Evolutionary conservation across 2,329 filamentous ascomycete species (phyloP).

Genomic region (Alternaria novae-zelandiae): DNA sequence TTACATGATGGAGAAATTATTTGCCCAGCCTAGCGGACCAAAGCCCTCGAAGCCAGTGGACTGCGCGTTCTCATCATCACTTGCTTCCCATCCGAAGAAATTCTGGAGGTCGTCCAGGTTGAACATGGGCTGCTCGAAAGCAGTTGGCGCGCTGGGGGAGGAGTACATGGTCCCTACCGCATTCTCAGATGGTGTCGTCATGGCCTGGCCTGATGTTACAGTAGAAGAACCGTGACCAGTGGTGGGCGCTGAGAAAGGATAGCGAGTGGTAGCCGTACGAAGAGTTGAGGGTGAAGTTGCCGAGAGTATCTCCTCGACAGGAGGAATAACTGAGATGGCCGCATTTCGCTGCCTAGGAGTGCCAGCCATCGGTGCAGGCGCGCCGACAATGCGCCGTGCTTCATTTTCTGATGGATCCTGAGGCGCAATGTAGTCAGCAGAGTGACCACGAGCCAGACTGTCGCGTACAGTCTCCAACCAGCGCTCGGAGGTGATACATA

Average conservation of each 20-base stretch:
- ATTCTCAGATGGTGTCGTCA: constrained; percentile 11
- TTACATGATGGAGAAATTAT: constrained; percentile 37
- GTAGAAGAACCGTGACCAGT: constrained; percentile 7
- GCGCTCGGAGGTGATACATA: constrained; percentile 39
- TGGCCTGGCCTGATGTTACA: constrained; percentile 9
- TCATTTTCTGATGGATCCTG: constrained; percentile 37
- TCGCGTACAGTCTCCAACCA: constrained; percentile 42
- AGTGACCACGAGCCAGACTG: constrained; percentile 35
- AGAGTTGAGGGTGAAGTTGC: constrained; percentile 17
- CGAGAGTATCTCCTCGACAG: constrained; percentile 16
- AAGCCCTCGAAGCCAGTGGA: constrained; percentile 39
- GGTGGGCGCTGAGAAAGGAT: constrained; percentile 15
- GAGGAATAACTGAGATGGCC: constrained; percentile 21
- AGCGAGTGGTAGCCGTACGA: constrained; percentile 13
- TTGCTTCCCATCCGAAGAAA: constrained; percentile 42
- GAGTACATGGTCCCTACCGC: constrained; percentile 18
- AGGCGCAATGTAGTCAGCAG: constrained; percentile 37
- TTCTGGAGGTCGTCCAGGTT: constrained; percentile 42
- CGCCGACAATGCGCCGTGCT: constrained; percentile 29
- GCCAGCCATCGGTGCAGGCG: constrained; percentile 21
- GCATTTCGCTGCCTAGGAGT: constrained; percentile 11
- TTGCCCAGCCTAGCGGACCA: constrained; percentile 39
- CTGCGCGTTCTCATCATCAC: constrained; percentile 31
- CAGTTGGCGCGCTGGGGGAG: constrained; percentile 8
- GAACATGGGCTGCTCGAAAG: constrained; percentile 36